Conservation (phyloP, 2,329 filamentous ascomycete genomes). For the Microdochium paspali region DNA sequence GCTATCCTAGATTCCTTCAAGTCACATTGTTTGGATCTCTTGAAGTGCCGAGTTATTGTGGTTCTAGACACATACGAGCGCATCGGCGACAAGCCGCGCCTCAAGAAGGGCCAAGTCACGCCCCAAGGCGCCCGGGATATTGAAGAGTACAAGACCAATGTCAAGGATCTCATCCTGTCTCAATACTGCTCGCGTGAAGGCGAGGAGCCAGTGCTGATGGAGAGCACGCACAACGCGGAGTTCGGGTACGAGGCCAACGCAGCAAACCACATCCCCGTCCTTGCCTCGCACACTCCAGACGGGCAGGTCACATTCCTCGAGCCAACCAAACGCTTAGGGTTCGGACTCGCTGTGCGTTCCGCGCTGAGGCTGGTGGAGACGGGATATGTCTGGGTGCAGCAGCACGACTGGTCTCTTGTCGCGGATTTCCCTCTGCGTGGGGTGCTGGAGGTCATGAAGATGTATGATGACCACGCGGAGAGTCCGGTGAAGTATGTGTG, state of each 20-base stretch:
- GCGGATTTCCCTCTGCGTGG: constrained; percentile 31
- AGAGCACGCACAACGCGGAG: constrained; percentile 25
- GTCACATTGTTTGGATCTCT: constrained; percentile 27
- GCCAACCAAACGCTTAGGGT: constrained; percentile 34
- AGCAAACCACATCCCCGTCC: constrained; percentile 26
- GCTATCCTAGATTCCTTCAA: constrained; percentile 35
- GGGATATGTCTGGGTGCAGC: constrained; percentile 46
- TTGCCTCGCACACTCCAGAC: constrained; percentile 21
- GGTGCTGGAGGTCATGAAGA: constrained; percentile 35
- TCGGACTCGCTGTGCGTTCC: constrained; percentile 42
- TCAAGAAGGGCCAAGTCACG: constrained; percentile 46
- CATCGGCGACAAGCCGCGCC: constrained; percentile 28
- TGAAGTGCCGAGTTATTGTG: constrained; percentile 34
- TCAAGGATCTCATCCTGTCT: constrained; percentile 26
- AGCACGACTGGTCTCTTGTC: constrained; percentile 45
- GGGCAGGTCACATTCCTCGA: constrained; percentile 38
- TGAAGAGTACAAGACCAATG: constrained; percentile 34
- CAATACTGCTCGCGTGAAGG: neutral
- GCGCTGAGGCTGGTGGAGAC: constrained; percentile 36
- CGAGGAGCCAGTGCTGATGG: neutral
- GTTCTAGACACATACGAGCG: constrained; percentile 44
- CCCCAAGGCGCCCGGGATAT: constrained; percentile 31
- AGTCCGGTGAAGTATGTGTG: constrained; percentile 42
- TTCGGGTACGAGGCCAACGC: constrained; percentile 30
- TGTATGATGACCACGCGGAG: constrained; percentile 15